Evolutionary conservation across 1,284 basidiomycete species (phyloP).

Genomic region (Trichosporon ovoides): DNA sequence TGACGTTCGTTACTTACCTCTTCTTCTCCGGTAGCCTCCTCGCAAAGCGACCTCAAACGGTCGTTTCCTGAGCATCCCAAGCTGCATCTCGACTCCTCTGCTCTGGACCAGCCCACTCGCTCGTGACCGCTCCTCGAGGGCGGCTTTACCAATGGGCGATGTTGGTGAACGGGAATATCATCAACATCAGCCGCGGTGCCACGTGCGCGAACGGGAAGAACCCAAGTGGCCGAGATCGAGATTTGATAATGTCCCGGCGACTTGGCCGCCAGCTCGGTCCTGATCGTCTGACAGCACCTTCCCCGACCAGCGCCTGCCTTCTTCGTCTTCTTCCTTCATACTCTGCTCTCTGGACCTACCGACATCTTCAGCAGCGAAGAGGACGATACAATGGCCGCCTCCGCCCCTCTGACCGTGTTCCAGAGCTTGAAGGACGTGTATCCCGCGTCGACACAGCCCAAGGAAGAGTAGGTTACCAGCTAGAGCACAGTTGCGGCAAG

Average conservation of each 20-base stretch:
- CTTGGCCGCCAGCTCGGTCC: not conserved
- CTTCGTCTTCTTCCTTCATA: slow-evolving; percentile 46
- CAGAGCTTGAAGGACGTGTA: slow-evolving; percentile 60
- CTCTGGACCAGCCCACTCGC: not conserved
- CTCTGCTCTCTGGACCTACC: slow-evolving; percentile 58
- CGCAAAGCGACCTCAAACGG: not conserved
- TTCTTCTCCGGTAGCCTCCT: not conserved
- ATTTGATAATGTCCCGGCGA: slow-evolving; percentile 7
- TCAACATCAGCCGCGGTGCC: not conserved
- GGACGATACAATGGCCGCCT: slow-evolving; percentile 45
- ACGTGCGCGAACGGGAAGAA: slow-evolving; percentile 7
- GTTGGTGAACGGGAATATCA: not conserved
- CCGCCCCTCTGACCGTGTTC: slow-evolving; percentile 61
- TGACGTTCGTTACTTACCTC: not conserved
- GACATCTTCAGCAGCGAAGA: slow-evolving; percentile 29
- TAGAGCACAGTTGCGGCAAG: not conserved
- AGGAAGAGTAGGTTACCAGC: slow-evolving; percentile 53
- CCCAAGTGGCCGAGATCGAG: slow-evolving; percentile 4
- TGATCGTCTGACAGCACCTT: not conserved
- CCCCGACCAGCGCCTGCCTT: not conserved
- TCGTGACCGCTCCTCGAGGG: not conserved
- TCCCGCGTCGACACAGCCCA: slow-evolving; percentile 53
- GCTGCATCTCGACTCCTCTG: not conserved
- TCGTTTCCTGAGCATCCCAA: too few relatives aligned
- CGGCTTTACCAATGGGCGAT: not conserved